A percentile compares a stretch with the other conserved stretches of the same genome.
Conservation (phyloP, 768 basidiomycete genomes). For the Mrakia frigida region DNA sequence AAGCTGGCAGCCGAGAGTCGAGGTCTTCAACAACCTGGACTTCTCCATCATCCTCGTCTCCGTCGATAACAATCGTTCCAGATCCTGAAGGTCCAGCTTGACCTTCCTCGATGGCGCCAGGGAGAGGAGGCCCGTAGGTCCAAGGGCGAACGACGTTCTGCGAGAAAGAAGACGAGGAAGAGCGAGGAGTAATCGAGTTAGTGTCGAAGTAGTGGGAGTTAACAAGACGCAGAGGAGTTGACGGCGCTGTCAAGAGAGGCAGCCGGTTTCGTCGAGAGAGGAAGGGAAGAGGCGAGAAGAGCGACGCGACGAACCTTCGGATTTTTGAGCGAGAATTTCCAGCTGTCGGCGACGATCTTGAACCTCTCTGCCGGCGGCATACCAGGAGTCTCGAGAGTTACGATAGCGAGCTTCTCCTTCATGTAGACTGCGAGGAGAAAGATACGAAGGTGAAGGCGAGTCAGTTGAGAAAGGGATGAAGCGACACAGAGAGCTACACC, state of each 20-base stretch:
- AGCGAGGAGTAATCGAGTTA: not conserved
- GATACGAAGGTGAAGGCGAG: not conserved
- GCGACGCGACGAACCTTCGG: not conserved
- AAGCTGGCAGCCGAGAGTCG: too few species aligned
- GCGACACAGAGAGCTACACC: too few species aligned
- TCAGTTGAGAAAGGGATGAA: too few species aligned
- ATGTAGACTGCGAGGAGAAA: not conserved
- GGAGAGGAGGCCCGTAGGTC: not conserved
- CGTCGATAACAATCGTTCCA: not conserved
- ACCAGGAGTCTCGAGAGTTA: not conserved
- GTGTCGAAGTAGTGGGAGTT: too few species aligned
- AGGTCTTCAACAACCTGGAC: not conserved
- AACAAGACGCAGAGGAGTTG: too few species aligned
- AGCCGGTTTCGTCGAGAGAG: too few species aligned
- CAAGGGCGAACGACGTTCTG: not conserved
- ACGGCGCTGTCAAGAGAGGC: too few species aligned
- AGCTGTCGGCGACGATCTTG: not conserved
- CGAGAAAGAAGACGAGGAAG: not conserved
- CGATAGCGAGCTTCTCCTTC: not conserved
- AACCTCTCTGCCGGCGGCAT: not conserved
- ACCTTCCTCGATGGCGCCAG: not conserved
- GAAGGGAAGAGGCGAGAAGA: not conserved
- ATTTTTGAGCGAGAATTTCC: not conserved
- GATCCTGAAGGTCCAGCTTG: not conserved
- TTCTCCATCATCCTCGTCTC: not conserved